Conservation (phyloP, 73 alveolate species). For the Blepharisma stoltei region DNA sequence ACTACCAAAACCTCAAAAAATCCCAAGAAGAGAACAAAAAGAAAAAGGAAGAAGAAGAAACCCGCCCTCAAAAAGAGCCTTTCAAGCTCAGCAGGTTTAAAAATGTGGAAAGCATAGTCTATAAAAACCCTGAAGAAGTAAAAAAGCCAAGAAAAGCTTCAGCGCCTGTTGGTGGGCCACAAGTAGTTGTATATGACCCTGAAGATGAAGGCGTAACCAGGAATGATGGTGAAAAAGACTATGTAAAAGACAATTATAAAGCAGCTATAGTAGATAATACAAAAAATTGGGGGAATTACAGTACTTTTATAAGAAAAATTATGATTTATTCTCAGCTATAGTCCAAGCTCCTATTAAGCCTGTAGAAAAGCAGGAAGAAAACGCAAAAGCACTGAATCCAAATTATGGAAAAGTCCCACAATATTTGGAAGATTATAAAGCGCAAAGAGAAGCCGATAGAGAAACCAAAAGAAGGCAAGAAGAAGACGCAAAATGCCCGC, state of each 20-base stretch:
- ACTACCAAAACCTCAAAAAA: constrained; percentile 13
- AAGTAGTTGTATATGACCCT: constrained; percentile 2
- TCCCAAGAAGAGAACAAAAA: constrained; percentile 10
- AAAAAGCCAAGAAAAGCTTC: background rate
- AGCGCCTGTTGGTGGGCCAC: background rate
- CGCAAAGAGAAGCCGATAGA: constrained; percentile 55
- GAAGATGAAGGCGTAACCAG: constrained; percentile 21
- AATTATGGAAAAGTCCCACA: constrained; percentile 78
- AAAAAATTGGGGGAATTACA: too few species aligned
- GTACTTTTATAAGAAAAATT: too few species aligned
- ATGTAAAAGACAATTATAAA: constrained; percentile 18
- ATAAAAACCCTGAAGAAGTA: constrained; percentile 22
- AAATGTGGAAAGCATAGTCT: constrained; percentile 19
- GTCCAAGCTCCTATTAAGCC: constrained; percentile 28
- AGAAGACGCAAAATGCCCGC: constrained; percentile 72
- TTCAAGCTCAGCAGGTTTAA: constrained; percentile 12
- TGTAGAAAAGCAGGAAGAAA: background rate
- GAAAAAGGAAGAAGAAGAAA: constrained; percentile 18
- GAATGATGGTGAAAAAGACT: constrained; percentile 20
- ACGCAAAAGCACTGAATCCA: constrained; percentile 39
- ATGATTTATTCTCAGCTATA: too few species aligned
- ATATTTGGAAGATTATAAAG: constrained; percentile 61
- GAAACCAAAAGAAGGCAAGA: constrained; percentile 53
- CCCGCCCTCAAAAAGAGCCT: constrained; percentile 34
- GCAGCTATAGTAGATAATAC: constrained; percentile 28